Evolutionary conservation across 805 yeast species (phyloP).

Genomic region (Sugiyamaella mastotermitis): DNA sequence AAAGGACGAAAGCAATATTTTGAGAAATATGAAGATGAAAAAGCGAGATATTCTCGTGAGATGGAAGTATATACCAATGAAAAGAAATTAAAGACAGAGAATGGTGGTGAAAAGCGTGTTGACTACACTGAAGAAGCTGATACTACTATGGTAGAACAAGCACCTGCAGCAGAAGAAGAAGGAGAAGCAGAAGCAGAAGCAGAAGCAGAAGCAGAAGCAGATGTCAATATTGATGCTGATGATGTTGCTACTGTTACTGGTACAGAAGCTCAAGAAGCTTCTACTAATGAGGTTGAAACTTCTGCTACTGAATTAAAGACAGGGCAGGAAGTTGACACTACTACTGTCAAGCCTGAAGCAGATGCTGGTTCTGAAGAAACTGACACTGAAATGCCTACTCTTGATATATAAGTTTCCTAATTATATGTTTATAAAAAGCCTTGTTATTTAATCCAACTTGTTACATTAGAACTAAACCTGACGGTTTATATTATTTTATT

Average conservation of each 20-base stretch:
- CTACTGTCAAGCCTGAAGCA: no score
- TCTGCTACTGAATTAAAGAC: no score
- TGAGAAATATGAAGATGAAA: constrained; percentile 71
- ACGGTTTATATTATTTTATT: no score
- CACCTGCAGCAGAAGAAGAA: not conserved
- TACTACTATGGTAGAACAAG: not conserved
- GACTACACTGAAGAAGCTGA: constrained; percentile 6
- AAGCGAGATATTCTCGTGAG: constrained; percentile 66
- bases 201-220: not conserved
- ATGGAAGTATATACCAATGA: constrained; percentile 53
- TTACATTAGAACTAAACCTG: no score
- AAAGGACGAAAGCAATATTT: constrained; percentile 63
- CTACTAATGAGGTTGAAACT: not conserved
- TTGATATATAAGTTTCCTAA: no score
- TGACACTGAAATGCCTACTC: no score
- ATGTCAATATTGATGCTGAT: not conserved
- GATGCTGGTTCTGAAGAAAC: no score
- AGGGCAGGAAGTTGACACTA: no score
- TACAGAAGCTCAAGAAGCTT: constrained; percentile 2
- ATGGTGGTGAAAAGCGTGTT: constrained; percentile 5
- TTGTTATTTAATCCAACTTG: no score
- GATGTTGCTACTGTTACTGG: no score
- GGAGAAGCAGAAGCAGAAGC: not conserved
- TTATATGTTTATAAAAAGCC: no score
- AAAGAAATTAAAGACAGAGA: no score